Evolutionary conservation across 202 grass and related monocot genomes (phyloP).

Genomic region (Carex arenaria): DNA sequence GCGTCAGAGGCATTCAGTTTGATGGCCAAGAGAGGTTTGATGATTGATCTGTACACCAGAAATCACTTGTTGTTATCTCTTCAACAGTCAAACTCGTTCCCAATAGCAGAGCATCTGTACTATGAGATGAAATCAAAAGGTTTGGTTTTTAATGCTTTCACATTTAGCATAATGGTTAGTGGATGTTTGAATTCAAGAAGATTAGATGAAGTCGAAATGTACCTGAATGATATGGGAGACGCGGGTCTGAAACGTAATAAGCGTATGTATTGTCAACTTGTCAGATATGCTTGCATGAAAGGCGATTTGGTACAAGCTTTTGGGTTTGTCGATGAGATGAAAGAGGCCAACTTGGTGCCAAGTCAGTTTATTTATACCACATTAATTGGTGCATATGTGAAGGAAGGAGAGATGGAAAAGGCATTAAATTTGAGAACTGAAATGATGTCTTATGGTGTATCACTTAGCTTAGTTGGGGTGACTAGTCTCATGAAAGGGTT

Average conservation of each 20-base stretch:
- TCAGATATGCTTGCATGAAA: constrained; percentile 46
- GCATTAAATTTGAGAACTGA: constrained; percentile 61
- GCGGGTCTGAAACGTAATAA: constrained; percentile 29
- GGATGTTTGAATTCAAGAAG: constrained; percentile 44
- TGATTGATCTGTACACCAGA: constrained; percentile 40
- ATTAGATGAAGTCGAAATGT: constrained; percentile 38
- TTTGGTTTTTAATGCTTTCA: constrained; percentile 30
- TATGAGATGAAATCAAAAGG: constrained; percentile 43
- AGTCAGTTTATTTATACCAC: constrained; percentile 32
- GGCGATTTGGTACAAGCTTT: constrained; percentile 30
- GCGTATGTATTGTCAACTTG: constrained; percentile 21
- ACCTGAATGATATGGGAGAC: constrained; percentile 60
- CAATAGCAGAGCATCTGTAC: constrained; percentile 36
- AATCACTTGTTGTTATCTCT: constrained; percentile 42
- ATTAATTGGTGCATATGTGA: constrained; percentile 45
- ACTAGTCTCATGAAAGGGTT: constrained; percentile 71
- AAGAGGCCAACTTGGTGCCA: constrained; percentile 31
- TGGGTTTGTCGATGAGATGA: constrained; percentile 39
- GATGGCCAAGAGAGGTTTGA: constrained; percentile 41
- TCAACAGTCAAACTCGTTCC: constrained; percentile 26
- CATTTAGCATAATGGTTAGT: constrained; percentile 51
- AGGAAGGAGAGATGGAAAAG: constrained; percentile 49
- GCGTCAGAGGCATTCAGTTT: constrained; percentile 35
- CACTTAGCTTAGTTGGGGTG: constrained; percentile 40
- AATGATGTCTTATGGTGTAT: constrained; percentile 32